Evolutionary conservation across 208 protist genomes (phyloP).

Genomic region (Crithidia brevicula): DNA sequence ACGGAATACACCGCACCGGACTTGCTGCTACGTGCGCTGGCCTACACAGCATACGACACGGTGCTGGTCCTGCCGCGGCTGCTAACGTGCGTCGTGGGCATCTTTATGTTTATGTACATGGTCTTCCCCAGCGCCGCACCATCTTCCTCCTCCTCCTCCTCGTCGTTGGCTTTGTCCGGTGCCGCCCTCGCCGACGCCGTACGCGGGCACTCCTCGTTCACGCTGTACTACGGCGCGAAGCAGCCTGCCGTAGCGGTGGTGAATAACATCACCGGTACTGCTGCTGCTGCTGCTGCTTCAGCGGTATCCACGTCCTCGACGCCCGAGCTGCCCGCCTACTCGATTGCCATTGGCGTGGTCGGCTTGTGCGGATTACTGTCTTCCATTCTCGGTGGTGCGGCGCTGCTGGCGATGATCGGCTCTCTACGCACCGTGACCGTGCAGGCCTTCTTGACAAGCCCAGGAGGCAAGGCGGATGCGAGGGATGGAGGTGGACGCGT

Average conservation of each 20-base stretch:
- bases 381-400: slow-evolving; percentile 19
- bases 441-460: slow-evolving; percentile 20
- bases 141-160: neutral
- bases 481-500: neutral
- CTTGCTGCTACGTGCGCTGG: slow-evolving; percentile 34
- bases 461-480: neutral
- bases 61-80: slow-evolving; percentile 27
- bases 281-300: neutral
- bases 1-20: slow-evolving; percentile 29
- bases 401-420: slow-evolving; percentile 24
- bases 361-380: slow-evolving; percentile 20
- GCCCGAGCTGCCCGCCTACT: slow-evolving; percentile 4
- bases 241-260: neutral
- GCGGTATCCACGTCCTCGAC: neutral
- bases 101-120: slow-evolving; percentile 41
- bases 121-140: slow-evolving; percentile 13
- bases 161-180: neutral
- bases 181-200: neutral
- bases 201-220: slow-evolving; percentile 7
- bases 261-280: neutral
- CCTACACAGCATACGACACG: slow-evolving; percentile 32
- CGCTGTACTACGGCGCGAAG: slow-evolving; percentile 1
- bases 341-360: slow-evolving; percentile 9
- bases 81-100: slow-evolving; percentile 30
- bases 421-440: slow-evolving; percentile 23